Evolutionary conservation across 768 basidiomycete species (phyloP), one percentile per base, ranked within the genome.

Genomic region (Mycena epipterygia): DNA sequence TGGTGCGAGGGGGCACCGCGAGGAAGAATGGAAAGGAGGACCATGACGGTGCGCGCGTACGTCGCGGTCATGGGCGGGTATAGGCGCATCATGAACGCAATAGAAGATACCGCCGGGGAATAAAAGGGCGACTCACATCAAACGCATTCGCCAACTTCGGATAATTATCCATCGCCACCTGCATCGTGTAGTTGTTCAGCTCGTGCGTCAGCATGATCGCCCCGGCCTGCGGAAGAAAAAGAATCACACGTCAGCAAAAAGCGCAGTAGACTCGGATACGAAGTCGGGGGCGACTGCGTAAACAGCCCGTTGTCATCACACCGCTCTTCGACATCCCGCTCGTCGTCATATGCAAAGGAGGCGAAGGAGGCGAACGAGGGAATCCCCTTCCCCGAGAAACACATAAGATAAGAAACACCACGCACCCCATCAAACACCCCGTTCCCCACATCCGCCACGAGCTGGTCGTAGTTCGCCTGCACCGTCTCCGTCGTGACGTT

Each of bases 141-240:
- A 91, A 91, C 0, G 82, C 82, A 5, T 78, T 55, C 66, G 83
- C 84, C 30, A 91, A 78, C 64, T 79, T 78, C 1, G 80, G 74
- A 67, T 90, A 87, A 70, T 79, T 87, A 58, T 88, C 85, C n/a
- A 89, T 73, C 1, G 90, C 90, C 73, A 87, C 83, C n/a, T 77
- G 74, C 90, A 91, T 90, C 5, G 90, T 91, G 68, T 81, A 89
- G 69, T 88, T 88, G 74, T 88, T 87, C 67, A 90, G 74, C 66
- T 91, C 90, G 66, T 91, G 90, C 5, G 86, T 86, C 19, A 73
- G 68, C 32, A 73, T 73, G 61, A 73, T 73, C 48, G 72, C 68
- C 39, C 72, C 72, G 17, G 21, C 25, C 72, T 72, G 35, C 8
- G 29, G 19, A n/a, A 23, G 8, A 19, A 25, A 16, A 13, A 27